phyloP scores from a whole-genome alignment of 805 yeast genomes.

The Candida maesae region DNA sequence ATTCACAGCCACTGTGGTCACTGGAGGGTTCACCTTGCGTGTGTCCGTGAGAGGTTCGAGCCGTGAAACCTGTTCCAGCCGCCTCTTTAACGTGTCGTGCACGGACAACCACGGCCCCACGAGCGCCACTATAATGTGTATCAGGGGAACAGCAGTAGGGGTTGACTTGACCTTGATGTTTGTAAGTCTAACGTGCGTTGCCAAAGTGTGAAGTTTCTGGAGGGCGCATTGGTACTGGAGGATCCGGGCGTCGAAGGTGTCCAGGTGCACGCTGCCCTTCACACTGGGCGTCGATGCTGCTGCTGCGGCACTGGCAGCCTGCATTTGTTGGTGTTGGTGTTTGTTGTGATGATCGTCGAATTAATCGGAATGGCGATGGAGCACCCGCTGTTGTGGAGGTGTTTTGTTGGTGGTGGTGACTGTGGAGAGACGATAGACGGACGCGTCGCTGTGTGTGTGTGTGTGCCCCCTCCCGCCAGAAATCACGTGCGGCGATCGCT shows the following conservation, averaged over 20 bases:
- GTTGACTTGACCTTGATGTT: conserved; percentile 16
- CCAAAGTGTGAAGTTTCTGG: conserved; percentile 39
- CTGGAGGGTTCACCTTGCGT: conserved; percentile 10
- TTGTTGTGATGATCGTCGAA: too few species aligned
- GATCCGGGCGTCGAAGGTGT: conserved; percentile 51
- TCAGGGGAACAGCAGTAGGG: conserved; percentile 12
- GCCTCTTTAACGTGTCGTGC: conserved; percentile 12
- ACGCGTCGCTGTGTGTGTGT: too few species aligned
- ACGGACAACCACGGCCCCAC: conserved; percentile 17
- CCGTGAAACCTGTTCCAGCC: conserved; percentile 9
- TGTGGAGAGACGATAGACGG: too few species aligned
- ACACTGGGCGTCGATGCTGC: conserved; percentile 28
- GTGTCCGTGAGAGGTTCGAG: conserved; percentile 6
- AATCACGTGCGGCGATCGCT: too few species aligned
- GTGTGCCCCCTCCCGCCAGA: too few species aligned
- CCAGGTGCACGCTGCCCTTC: conserved; percentile 34
- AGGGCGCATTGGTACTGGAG: conserved; percentile 57
- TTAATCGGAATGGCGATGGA: too few species aligned
- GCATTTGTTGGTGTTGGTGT: conserved; percentile 7
- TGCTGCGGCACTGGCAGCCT: conserved; percentile 16
- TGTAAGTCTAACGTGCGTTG: conserved; percentile 30
- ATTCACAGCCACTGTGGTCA: conserved; percentile 15
- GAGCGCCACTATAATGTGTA: conserved; percentile 14
- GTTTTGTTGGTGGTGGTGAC: too few species aligned
- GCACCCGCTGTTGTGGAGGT: too few species aligned